Percentiles rank a stretch among this genome's conserved stretches.
Evolutionary conservation across 2,329 filamentous ascomycete genomes (phyloP).

Genomic region (Clonostachys chloroleuca): DNA sequence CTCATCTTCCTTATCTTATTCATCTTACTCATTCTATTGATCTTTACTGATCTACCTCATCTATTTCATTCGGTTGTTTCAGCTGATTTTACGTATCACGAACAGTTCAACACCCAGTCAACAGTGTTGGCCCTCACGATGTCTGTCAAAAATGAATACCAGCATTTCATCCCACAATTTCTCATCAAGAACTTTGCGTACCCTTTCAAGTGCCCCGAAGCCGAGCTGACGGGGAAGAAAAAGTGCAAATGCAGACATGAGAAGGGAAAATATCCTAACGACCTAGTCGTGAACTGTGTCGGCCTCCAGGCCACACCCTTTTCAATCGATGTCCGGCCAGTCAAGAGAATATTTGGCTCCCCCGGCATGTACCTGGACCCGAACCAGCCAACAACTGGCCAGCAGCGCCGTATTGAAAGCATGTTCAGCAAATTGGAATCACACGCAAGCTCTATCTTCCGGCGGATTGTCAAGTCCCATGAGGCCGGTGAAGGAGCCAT

Average conservation of each 20-base stretch:
- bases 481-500: constrained; percentile 7
- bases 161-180: constrained; percentile 3
- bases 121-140: neutral
- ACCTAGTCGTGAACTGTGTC: constrained; percentile 15
- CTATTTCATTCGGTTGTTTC: neutral
- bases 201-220: constrained; percentile 1
- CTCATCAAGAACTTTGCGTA: constrained; percentile 2
- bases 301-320: constrained; percentile 7
- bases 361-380: constrained; percentile 17
- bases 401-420: constrained; percentile 14
- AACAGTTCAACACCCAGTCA: neutral
- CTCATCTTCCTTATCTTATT: neutral
- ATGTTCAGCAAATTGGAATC: constrained; percentile 15
- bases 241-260: constrained; percentile 1
- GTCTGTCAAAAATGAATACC: neutral
- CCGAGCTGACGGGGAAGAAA: neutral
- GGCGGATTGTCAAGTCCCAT: constrained; percentile 5
- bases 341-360: constrained; percentile 13
- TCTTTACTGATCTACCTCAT: neutral
- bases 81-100: no score
- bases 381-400: constrained; percentile 2
- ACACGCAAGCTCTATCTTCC: constrained; percentile 18
- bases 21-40: neutral
- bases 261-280: constrained; percentile 8
- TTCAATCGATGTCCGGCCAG: constrained; percentile 9